These are phyloP conservation scores for Lactarius tabidus DNA, from an alignment of 768 basidiomycete species.

Conservation along the genomic window DNA sequence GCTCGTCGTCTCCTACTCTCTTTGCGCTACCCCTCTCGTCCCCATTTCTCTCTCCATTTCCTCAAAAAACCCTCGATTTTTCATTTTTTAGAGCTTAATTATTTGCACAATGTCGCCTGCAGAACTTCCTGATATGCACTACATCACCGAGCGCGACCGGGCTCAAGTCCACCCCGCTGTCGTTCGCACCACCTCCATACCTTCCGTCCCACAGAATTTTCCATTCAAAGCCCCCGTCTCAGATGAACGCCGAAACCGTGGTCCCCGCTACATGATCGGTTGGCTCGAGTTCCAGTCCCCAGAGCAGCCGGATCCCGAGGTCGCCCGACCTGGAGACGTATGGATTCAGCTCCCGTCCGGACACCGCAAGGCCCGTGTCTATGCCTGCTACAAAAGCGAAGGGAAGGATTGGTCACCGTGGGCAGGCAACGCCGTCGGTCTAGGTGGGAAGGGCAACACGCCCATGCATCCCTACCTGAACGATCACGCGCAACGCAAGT, in stretches of 20 bases:
- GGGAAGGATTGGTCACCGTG: conserved; percentile 20
- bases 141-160: conserved; percentile 18
- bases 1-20: background rate
- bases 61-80: background rate
- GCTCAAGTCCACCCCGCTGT: conserved; percentile 14
- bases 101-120: background rate
- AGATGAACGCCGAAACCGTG: conserved; percentile 3
- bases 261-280: conserved; percentile 17
- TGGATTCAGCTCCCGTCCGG: conserved; percentile 22
- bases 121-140: conserved; percentile 15
- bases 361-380: conserved; percentile 21
- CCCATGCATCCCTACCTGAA: conserved; percentile 18
- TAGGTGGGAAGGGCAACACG: background rate
- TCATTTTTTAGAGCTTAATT: background rate
- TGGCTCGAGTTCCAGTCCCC: conserved; percentile 21
- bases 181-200: conserved; percentile 7
- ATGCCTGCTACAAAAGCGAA: conserved; percentile 13
- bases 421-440: conserved; percentile 6
- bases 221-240: conserved; percentile 13
- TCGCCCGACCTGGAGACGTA: conserved; percentile 19
- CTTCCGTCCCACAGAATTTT: conserved; percentile 16
- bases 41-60: background rate
- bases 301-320: conserved; percentile 19
- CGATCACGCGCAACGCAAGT: conserved; percentile 20
- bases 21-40: background rate